Evolutionary conservation across 352 stramenopile species (phyloP).

Genomic region (Phytophthora sp.): DNA sequence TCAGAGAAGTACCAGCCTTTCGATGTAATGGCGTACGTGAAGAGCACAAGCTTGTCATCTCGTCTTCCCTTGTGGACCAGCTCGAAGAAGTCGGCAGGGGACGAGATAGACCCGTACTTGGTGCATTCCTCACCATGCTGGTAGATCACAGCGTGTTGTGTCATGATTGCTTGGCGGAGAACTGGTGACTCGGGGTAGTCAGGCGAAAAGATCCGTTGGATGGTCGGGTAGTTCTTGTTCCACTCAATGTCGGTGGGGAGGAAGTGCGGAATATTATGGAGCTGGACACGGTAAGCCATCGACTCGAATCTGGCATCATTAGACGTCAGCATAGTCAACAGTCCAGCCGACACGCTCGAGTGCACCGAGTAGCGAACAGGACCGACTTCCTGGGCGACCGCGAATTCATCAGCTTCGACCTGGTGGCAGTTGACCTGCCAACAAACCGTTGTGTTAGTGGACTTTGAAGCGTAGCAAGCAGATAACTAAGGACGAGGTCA

Average conservation of each 20-base stretch:
- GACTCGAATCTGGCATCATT: slow-evolving; percentile 29
- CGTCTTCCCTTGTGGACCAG: slow-evolving; percentile 35
- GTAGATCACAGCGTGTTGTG: slow-evolving; percentile 40
- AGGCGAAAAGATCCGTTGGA: slow-evolving; percentile 40
- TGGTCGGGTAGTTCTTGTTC: slow-evolving; percentile 42
- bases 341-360: slow-evolving; percentile 31
- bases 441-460: not conserved
- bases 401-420: not conserved
- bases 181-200: slow-evolving; percentile 37
- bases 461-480: not conserved
- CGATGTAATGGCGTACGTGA: slow-evolving; percentile 45
- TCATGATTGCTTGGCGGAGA: slow-evolving; percentile 35
- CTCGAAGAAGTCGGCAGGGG: slow-evolving; percentile 36
- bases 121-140: slow-evolving; percentile 27
- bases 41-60: slow-evolving; percentile 42
- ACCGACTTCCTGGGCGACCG: slow-evolving; percentile 26
- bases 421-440: slow-evolving; percentile 30
- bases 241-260: slow-evolving; percentile 37
- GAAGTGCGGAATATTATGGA: slow-evolving; percentile 38
- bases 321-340: slow-evolving; percentile 23
- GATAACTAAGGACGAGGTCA: not conserved
- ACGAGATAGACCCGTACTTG: slow-evolving; percentile 24
- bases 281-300: slow-evolving; percentile 37
- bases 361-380: slow-evolving; percentile 44
- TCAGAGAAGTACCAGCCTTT: slow-evolving; percentile 54